These are phyloP conservation scores for Linnemannia hyalina DNA, from an alignment of 192 early-diverging fungal genomes.

Conservation along the genomic window DNA sequence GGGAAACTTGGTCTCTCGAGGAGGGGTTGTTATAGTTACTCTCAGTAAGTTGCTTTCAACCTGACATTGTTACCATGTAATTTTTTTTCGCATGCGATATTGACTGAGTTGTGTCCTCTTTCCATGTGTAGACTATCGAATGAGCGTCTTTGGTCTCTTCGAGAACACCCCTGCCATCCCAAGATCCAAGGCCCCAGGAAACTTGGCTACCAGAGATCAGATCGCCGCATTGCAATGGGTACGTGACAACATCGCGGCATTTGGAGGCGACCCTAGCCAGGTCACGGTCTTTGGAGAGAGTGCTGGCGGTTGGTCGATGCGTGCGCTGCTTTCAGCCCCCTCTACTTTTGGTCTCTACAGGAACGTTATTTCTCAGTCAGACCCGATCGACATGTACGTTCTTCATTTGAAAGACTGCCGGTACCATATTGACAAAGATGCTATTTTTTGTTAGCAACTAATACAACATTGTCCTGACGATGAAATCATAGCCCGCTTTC, in stretches of 20 bases:
- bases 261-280: constrained; percentile 70
- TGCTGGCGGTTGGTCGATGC: constrained; percentile 25
- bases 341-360: constrained; percentile 27
- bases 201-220: constrained; percentile 27
- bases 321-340: constrained; percentile 22
- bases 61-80: not conserved
- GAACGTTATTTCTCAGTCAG: constrained; percentile 29
- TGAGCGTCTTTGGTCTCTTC: constrained; percentile 29
- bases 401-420: not conserved
- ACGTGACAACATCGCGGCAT: constrained; percentile 69
- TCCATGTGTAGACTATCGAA: constrained; percentile 28
- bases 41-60: constrained; percentile 19
- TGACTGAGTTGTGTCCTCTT: not conserved
- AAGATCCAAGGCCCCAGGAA: constrained; percentile 21
- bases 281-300: constrained; percentile 71
- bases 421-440: not conserved
- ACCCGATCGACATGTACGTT: constrained; percentile 17
- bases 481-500: constrained; percentile 21
- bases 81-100: not conserved
- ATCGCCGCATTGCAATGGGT: constrained; percentile 70
- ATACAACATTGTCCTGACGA: not conserved
- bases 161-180: constrained; percentile 8
- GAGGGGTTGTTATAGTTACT: constrained; percentile 40
- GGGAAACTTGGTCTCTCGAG: constrained; percentile 47
- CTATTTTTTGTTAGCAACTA: not conserved